Base-by-base conservation (phyloP, 1,139 yeast genomes). In the Debaryomyces singareniensis region DNA sequence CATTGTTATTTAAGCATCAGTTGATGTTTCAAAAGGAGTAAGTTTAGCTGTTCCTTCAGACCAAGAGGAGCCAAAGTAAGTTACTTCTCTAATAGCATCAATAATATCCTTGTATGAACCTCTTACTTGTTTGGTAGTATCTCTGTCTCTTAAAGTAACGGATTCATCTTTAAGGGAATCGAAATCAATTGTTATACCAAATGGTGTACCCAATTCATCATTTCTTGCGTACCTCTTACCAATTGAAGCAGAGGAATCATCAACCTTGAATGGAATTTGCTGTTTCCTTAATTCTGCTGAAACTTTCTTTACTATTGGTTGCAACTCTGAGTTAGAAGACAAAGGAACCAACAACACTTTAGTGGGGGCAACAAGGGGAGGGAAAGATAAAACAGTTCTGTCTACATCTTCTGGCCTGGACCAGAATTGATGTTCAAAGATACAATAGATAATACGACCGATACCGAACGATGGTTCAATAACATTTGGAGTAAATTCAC, bases 381-480 rank as follows among this genome's bases (percentile, higher is more conserved):
- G 93, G 70, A 93, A 83, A 7, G 97, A 86, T 45, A 93, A 71
- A 13, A 86, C 95, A 35, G 84, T 81, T 62, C 98, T 86, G 44
- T 91, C 93, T 31, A 78, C 68, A 53, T 87, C 95, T 53, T 83
- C 96, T 18, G 94, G 85, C 65, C 99, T 82, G 35, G 83, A 63
- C 96, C 96, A 93, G 79, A 81, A 93, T 37, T 76, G 75, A 62
- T 93, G 99, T 68, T 93, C 99, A 53, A 89, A 82, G 44, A 91
- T 64, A 28, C 96, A 75, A 66, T 93, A 93, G 43, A 93, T 69
- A 55, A 93, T 86, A 70, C 99, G 91, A 40, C 98, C 98, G 55
- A 93, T 84, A 74, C 99, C 99, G 51, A 93, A 93, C 5, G 99
- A 93, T 40, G 99, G 99, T 66, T 93, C 99, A 52, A 93, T 93